These are phyloP conservation scores for Astrephomene gubernaculifera DNA, from an alignment of 139 green algal species.

Conservation along the genomic window DNA sequence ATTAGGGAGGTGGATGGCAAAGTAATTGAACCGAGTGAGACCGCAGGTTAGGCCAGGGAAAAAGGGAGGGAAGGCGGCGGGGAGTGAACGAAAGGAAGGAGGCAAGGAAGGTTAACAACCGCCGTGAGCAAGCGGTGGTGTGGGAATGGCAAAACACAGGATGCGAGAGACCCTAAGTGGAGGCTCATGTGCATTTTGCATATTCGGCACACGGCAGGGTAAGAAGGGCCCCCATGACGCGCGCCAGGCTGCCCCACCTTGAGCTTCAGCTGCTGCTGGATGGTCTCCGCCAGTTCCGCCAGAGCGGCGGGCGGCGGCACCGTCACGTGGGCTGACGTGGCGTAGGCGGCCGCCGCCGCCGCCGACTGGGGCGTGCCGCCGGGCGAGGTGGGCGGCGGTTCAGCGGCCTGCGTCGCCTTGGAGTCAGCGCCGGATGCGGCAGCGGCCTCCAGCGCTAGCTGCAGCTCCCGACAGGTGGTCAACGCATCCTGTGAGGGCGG, in stretches of 20 bases:
- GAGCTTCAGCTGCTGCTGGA: conserved; percentile 30
- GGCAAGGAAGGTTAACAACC: too few species aligned
- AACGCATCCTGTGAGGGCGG: conserved; percentile 26
- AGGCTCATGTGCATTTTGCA: too few species aligned
- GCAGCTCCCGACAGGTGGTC: conserved; percentile 14
- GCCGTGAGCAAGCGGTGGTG: too few species aligned
- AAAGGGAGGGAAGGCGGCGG: too few species aligned
- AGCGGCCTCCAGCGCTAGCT: neutral
- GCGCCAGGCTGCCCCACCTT: conserved; percentile 30
- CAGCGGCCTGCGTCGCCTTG: neutral
- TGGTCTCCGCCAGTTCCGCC: neutral
- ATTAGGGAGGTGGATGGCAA: too few species aligned
- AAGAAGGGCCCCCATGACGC: too few species aligned
- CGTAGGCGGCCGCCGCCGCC: neutral
- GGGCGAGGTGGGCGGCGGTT: neutral
- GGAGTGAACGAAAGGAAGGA: too few species aligned
- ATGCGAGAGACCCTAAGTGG: too few species aligned
- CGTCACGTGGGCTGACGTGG: conserved; percentile 14
- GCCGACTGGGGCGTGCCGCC: neutral
- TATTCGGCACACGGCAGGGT: too few species aligned
- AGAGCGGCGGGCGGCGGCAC: conserved; percentile 2
- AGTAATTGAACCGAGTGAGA: too few species aligned
- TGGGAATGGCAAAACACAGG: too few species aligned
- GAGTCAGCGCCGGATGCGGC: neutral
- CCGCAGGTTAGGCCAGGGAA: too few species aligned